Conservation (phyloP, 2,329 filamentous ascomycete genomes). For the Scedosporium boydii region DNA sequence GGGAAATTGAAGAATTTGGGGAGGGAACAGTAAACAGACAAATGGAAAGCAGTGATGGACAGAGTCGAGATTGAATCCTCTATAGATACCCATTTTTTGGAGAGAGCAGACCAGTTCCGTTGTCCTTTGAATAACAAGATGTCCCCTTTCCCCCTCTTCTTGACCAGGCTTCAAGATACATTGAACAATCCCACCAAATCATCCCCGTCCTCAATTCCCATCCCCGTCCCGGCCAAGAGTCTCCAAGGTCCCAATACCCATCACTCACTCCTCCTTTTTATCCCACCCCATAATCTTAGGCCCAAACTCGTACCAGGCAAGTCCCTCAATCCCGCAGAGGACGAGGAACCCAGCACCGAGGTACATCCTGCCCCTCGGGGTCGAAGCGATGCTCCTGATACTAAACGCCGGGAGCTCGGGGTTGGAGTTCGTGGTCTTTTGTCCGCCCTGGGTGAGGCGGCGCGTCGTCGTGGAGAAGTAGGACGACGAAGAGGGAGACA, state of each 20-base stretch:
- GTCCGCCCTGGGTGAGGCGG: neutral
- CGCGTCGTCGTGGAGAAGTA: constrained; percentile 9
- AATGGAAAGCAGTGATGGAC: too few species aligned
- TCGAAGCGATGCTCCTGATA: constrained; percentile 13
- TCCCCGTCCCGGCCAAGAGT: neutral
- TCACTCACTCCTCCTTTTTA: neutral
- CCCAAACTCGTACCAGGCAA: constrained; percentile 14
- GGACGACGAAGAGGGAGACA: neutral
- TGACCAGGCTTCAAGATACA: neutral
- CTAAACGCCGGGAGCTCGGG: constrained; percentile 13
- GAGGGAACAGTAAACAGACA: neutral
- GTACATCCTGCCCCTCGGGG: constrained; percentile 11
- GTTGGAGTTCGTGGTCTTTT: constrained; percentile 6
- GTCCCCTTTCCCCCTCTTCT: neutral
- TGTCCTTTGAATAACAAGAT: neutral
- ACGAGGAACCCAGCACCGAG: constrained; percentile 10
- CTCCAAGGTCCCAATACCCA: neutral
- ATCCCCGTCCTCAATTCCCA: neutral
- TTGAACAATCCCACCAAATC: neutral
- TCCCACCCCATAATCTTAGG: constrained; percentile 13
- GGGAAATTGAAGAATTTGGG: neutral
- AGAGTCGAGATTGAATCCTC: too few species aligned
- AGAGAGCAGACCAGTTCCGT: too few species aligned
- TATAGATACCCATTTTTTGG: too few species aligned
- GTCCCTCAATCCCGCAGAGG: constrained; percentile 11